These are phyloP conservation scores for Cenococcum geophilum DNA, from an alignment of 495 filamentous ascomycete genomes.

Conservation along the genomic window DNA sequence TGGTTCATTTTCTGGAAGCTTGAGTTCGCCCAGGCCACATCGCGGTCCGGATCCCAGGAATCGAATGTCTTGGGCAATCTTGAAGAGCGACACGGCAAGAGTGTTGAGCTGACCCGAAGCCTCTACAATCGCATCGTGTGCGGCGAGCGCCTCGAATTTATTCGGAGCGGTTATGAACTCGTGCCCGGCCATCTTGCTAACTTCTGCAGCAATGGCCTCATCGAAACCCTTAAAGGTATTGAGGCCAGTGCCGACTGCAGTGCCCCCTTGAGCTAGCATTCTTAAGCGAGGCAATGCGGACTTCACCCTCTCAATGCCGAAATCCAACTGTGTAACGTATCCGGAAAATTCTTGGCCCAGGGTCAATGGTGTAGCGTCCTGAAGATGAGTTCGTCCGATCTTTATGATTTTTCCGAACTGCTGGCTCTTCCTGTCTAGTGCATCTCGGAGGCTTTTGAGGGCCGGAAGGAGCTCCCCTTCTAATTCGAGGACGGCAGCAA, in stretches of 20 bases:
- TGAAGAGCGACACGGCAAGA: conserved; percentile 84
- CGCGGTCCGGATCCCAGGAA: conserved; percentile 94
- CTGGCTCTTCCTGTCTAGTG: conserved; percentile 83
- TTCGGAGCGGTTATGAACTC: conserved; percentile 95
- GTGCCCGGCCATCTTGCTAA: conserved; percentile 83
- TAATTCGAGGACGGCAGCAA: conserved; percentile 90
- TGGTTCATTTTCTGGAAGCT: conserved; percentile 94
- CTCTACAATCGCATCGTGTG: conserved; percentile 93
- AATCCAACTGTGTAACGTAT: conserved; percentile 89
- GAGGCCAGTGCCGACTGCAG: conserved; percentile 92
- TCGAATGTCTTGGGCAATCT: conserved; percentile 96
- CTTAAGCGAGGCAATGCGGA: conserved; percentile 74
- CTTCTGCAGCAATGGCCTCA: conserved; percentile 82
- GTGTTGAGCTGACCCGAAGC: conserved; percentile 91
- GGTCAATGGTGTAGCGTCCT: conserved; percentile 94
- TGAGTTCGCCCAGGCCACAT: conserved; percentile 89
- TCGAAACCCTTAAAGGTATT: conserved; percentile 98
- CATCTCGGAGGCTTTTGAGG: conserved; percentile 70
- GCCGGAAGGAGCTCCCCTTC: conserved; percentile 78
- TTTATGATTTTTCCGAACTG: conserved; percentile 91
- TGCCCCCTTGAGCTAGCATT: conserved; percentile 89
- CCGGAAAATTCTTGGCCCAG: conserved; percentile 97
- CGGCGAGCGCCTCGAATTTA: conserved; percentile 98
- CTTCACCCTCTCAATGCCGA: conserved; percentile 83
- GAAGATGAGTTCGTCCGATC: conserved; percentile 95